These are phyloP conservation scores for Cystobasidium slooffiae DNA, from an alignment of 1,284 basidiomycete species.

Conservation along the genomic window DNA sequence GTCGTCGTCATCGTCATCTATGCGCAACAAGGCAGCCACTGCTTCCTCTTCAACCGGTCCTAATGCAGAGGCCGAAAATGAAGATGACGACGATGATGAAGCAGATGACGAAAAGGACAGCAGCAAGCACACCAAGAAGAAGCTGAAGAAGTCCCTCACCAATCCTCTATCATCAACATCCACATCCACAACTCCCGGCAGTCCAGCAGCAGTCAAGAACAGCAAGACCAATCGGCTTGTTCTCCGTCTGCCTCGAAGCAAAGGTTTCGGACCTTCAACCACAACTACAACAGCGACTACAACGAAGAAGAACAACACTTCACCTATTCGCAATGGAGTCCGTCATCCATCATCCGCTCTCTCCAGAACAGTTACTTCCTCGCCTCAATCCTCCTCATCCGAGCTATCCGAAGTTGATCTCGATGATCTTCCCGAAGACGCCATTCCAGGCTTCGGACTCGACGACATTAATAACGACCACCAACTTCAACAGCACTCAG, in stretches of 20 bases:
- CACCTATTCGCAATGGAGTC: conserved; percentile 11
- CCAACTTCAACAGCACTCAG: background rate
- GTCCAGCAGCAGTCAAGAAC: background rate
- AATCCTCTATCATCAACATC: background rate
- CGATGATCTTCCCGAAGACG: conserved; percentile 19
- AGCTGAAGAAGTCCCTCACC: conserved; percentile 14
- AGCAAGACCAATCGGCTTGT: conserved; percentile 29
- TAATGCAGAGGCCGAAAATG: conserved; percentile 5
- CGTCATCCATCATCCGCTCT: conserved; percentile 8
- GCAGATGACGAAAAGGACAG: conserved; percentile 17
- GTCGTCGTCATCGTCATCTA: background rate
- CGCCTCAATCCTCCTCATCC: conserved; percentile 29
- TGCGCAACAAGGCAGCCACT: background rate
- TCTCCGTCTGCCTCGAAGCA: conserved; percentile 36
- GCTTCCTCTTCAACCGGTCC: background rate
- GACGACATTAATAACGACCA: background rate
- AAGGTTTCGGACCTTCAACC: conserved; percentile 29
- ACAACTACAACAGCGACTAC: background rate
- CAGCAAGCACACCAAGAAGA: conserved; percentile 6
- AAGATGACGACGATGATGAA: conserved; percentile 29
- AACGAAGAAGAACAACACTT: conserved; percentile 3
- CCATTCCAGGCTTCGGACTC: conserved; percentile 12
- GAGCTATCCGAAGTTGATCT: conserved; percentile 23
- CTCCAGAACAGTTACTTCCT: conserved; percentile 21
- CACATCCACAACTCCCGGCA: background rate